Evolutionary conservation across 306 rosid genomes (phyloP), one percentile per base, ranked within the genome.

Genomic region (Abrus pulchellus): DNA sequence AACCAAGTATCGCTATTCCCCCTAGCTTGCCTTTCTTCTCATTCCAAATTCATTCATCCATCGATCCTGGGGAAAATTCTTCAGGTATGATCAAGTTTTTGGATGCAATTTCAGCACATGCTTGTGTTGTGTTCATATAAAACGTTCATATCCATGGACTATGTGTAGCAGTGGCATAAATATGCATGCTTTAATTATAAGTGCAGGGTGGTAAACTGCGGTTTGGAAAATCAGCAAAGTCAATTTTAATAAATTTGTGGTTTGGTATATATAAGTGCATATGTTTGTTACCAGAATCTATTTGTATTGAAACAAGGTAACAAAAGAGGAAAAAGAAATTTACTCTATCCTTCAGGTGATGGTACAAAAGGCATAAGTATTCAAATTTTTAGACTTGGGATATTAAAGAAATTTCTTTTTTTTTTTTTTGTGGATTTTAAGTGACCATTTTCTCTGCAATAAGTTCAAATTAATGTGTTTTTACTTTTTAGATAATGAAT

Each of bases 41-140:
- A 40, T 89, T 40, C 97, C 97, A 47, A 94, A 94, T 81, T 83
- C 90, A 0, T 9, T 89, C n/a, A 29, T 93, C 59, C 98, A 95
- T 76, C 86, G 84, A 9, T 83, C 94, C 2, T 95, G 97, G 99
- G 99, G 98, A 1, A 95, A 93, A 40, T 87, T 91, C 93, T 74
- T 81, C 97, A 76, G 97, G 97, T 94, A 87, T 77, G 76, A 9
- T 50, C 28, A 11, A 13, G 1, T 66, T 65, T 73, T 5, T 27
- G n/a, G 12, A 43, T 67, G 47, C 62, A 20, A 8, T 70, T 63
- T 81, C 13, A 69, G 40, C 65, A 34, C 34, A 38, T 52, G 72
- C 14, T 73, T 40, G 30, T 65, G 7, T 45, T 41, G 20, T 20
- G 20, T 20, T 20, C 20, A 20, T 20, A 20, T 40, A 28, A 36